Evolutionary conservation across 495 filamentous ascomycete species (phyloP), one percentile per base, ranked within the genome.

Genomic region (Talaromyces trachyspermus): DNA sequence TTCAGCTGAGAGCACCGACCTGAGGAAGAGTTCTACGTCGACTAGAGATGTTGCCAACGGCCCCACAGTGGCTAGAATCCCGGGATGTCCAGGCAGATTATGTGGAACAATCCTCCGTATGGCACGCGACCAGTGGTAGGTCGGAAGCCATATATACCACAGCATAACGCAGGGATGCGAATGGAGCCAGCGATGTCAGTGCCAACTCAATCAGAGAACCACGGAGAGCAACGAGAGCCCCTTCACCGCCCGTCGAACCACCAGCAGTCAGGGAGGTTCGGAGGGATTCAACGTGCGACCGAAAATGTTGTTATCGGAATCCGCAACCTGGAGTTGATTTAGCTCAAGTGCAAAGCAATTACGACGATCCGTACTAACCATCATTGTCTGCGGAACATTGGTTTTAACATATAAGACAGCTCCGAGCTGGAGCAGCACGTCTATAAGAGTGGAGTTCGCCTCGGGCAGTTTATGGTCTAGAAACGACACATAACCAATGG

Each of bases 1-100:
- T 47, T 76, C 63, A 3, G 56, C 59, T 49, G 60, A 59, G 18
- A 80, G 52, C 27, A 81, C 51, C 0, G 65, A 65, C 44, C 72
- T 73, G 51, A 78, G 77, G 50, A 84, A 83, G 2, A 82, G 49
- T 42, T 70, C 70, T 6, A 80, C 54, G 7, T 74, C 81, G 24
- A 63, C 71, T 3, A 84, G 60, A 42, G 63, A 71, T 0, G 72
- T 76, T 19, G 67, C 70, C 14, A 85, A 50, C 1, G 80, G 80
- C 0, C 81, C 80, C 23, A 71, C 61, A 5, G 69, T 68, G 0
- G 65, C 55, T 3, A 75, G 46, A 30, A 85, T 72, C 2, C 89
- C 91, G 60, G 96, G 91, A 61, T 96, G 91, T 0, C 91, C 91
- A 0, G 86, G 79, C 89, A 96, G 95, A 52, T 84, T 9, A 15